Evolutionary conservation across 2,329 filamentous ascomycete species (phyloP).

Genomic region (Exophiala aquamarina): DNA sequence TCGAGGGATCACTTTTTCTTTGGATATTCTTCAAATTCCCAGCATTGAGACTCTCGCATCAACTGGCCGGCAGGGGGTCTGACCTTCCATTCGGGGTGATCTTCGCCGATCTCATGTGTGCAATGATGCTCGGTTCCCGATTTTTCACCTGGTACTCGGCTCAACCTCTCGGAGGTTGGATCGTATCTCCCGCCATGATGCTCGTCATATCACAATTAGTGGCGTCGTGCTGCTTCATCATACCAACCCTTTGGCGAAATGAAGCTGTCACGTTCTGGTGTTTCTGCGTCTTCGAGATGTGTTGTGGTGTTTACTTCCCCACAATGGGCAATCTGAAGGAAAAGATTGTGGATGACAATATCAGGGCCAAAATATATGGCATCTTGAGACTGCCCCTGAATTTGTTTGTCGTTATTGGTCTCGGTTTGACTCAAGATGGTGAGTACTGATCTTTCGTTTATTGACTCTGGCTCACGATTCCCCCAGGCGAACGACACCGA

Average conservation of each 20-base stretch:
- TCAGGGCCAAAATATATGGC: conserved; percentile 56
- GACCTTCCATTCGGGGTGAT: conserved; percentile 52
- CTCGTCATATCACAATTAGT: no score
- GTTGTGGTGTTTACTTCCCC: conserved; percentile 60
- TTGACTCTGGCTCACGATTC: no score
- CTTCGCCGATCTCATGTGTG: conserved; percentile 45
- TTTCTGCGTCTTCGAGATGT: conserved; percentile 59
- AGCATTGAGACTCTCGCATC: conserved; percentile 48
- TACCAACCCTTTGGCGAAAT: conserved; percentile 31
- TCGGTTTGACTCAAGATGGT: conserved; percentile 49
- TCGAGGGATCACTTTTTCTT: conserved; percentile 63
- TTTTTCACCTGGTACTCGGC: conserved; percentile 42
- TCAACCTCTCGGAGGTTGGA: no score
- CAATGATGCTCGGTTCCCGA: conserved; percentile 60
- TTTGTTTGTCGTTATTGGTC: conserved; percentile 53
- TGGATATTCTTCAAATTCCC: conserved; percentile 65
- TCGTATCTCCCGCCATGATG: no score
- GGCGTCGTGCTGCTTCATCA: no score
- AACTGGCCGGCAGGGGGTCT: conserved; percentile 11
- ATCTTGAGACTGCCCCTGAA: conserved; percentile 61
- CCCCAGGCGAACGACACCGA: conserved; percentile 27
- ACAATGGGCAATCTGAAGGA: conserved; percentile 58
- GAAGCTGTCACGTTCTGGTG: conserved; percentile 53
- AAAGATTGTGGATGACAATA: conserved; percentile 53
- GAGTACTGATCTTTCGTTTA: no score